Conservation (phyloP, 225 moss, liverwort and hornwort genomes). For the Rhytidiadelphus loreus region DNA sequence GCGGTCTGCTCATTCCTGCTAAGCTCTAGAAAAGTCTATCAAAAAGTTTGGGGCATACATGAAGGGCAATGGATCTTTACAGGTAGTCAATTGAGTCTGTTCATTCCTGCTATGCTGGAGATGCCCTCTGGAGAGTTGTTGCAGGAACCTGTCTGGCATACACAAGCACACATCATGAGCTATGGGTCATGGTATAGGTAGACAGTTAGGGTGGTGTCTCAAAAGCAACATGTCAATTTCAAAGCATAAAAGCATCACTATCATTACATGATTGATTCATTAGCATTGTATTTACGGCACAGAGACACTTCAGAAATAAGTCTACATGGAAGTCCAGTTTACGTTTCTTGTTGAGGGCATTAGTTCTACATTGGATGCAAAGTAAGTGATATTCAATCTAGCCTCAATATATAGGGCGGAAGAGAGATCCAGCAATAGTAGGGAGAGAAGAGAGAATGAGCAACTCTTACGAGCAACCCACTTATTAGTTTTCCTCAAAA, state of each 20-base stretch:
- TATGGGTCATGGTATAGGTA: not conserved
- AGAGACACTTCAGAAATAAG: not conserved
- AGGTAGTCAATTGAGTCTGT: not conserved
- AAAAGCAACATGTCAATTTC: not conserved
- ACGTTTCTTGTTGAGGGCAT: not conserved
- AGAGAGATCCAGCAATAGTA: not conserved
- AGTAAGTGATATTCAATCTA: not conserved
- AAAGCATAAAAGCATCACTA: not conserved
- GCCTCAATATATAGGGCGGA: not conserved
- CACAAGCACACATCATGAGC: not conserved
- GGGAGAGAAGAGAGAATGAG: not conserved
- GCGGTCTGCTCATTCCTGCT: not conserved
- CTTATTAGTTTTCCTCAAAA: not conserved
- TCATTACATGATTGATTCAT: not conserved
- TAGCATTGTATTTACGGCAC: not conserved
- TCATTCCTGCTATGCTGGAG: not conserved
- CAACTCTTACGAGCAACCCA: not conserved
- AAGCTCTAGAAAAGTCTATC: not conserved
- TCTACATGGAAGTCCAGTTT: not conserved
- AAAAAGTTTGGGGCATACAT: not conserved
- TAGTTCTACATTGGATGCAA: not conserved
- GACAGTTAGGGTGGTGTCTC: not conserved
- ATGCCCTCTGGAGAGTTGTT: not conserved
- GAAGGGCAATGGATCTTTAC: not conserved
- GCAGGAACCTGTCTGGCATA: not conserved